Percentiles rank a stretch among this genome's conserved stretches.
Conservation (phyloP, 768 basidiomycete species). For the Rhizopogon vinicolor region DNA sequence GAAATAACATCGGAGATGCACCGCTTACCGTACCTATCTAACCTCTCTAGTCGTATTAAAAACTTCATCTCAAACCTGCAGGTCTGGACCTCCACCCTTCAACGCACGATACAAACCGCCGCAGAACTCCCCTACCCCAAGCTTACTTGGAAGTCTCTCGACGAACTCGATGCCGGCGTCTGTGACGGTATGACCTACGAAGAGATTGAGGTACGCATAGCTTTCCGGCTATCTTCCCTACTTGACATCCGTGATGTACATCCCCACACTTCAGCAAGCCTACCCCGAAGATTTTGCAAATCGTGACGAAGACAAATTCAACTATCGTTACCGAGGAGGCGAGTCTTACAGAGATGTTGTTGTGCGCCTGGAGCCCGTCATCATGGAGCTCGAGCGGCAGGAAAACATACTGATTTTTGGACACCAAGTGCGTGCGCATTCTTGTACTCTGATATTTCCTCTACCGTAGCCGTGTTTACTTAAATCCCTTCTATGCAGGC, state of each 20-base stretch:
- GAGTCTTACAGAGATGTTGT: conserved; percentile 99
- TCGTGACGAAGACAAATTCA: conserved; percentile 98
- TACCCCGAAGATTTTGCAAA: conserved; percentile 99
- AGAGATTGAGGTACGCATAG: conserved; percentile 80
- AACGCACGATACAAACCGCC: conserved; percentile 89
- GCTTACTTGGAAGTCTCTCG: conserved; percentile 97
- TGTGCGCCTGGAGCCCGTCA: conserved; percentile 91
- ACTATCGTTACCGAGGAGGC: conserved; percentile 95
- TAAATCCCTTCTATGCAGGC: conserved; percentile 9
- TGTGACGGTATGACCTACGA: conserved; percentile 99
- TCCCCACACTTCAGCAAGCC: conserved; percentile 49
- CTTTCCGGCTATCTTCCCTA: background rate
- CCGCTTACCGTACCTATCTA: conserved; percentile 49
- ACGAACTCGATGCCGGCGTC: conserved; percentile 97
- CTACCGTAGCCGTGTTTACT: background rate
- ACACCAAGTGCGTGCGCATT: conserved; percentile 60
- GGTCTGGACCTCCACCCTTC: conserved; percentile 99
- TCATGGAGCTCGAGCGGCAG: conserved; percentile 98
- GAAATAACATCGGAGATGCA: conserved; percentile 86
- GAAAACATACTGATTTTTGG: conserved; percentile 96
- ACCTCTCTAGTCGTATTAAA: background rate
- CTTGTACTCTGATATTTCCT: background rate
- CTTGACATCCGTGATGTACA: background rate
- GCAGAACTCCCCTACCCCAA: conserved; percentile 80
- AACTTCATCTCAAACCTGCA: conserved; percentile 22